Percentiles rank a stretch among this genome's conserved stretches.
These are phyloP conservation scores for Ceratobasidium theobromae DNA, from an alignment of 1,284 basidiomycete species.

Conservation along the genomic window DNA sequence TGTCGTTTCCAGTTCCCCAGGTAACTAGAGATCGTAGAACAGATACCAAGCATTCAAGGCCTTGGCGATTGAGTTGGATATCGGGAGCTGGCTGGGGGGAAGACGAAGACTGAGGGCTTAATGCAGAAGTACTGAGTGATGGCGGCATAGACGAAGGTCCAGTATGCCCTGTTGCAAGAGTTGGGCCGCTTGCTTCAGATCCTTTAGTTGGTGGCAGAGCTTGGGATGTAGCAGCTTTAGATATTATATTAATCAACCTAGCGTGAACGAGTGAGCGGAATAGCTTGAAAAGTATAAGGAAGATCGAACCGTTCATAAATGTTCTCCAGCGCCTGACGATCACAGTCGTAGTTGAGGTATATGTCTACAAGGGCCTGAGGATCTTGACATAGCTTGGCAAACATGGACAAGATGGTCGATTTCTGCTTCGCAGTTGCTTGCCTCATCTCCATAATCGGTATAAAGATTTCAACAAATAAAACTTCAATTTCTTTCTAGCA, in stretches of 20 bases:
- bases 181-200: constrained; percentile 17
- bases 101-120: constrained; percentile 44
- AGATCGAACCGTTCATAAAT: constrained; percentile 88
- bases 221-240: constrained; percentile 69
- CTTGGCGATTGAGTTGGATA: constrained; percentile 80
- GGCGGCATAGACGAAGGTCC: constrained; percentile 52
- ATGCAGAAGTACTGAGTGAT: constrained; percentile 65
- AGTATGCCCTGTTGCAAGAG: constrained; percentile 7
- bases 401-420: constrained; percentile 82
- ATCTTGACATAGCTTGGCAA: constrained; percentile 86
- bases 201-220: constrained; percentile 46
- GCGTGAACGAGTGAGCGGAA: neutral
- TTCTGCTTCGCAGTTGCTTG: constrained; percentile 96
- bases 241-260: constrained; percentile 90
- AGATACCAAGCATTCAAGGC: constrained; percentile 84
- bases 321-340: constrained; percentile 88
- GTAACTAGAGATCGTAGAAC: constrained; percentile 85
- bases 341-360: constrained; percentile 98
- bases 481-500: constrained; percentile 98
- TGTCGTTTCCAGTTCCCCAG: constrained; percentile 67
- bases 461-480: constrained; percentile 96
- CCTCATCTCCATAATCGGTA: constrained; percentile 98
- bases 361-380: constrained; percentile 95
- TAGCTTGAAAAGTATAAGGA: neutral
- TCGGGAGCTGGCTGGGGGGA: constrained; percentile 71